Conservation (phyloP, 441 rosid genomes). For the Populus hybrid region DNA sequence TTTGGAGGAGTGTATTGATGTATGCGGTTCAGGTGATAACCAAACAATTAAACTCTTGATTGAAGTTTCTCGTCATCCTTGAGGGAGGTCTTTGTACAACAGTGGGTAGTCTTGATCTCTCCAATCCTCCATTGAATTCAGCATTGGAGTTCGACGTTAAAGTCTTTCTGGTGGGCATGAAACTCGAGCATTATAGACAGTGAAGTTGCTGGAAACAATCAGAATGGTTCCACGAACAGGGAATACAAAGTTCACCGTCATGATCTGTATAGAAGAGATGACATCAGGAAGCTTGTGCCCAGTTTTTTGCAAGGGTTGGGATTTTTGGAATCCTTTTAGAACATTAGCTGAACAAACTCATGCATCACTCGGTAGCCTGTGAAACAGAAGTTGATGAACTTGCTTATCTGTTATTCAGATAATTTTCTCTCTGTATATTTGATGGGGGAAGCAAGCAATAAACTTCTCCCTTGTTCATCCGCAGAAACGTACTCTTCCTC, state of each 20-base stretch:
- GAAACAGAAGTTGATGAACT: not conserved
- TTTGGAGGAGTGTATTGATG: conserved; percentile 74
- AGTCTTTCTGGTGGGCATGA: not conserved
- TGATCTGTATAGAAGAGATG: not conserved
- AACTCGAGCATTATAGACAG: not conserved
- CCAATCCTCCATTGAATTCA: not conserved
- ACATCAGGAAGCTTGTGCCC: no score
- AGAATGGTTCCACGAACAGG: not conserved
- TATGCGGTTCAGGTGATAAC: conserved; percentile 46
- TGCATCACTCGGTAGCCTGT: not conserved
- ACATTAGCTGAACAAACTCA: not conserved
- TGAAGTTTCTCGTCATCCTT: conserved; percentile 44
- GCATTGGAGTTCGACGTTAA: not conserved
- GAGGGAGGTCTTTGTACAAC: conserved; percentile 40
- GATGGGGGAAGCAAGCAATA: no score
- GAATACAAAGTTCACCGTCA: not conserved
- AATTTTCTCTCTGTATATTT: no score
- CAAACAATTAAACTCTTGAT: conserved; percentile 59
- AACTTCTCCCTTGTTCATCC: no score
- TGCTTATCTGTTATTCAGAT: not conserved
- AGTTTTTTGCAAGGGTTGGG: not conserved
- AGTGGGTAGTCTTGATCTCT: conserved; percentile 22
- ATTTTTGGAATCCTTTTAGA: not conserved
- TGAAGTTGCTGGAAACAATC: not conserved
- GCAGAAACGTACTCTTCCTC: no score